Percentiles rank a stretch among this genome's conserved stretches.
Evolutionary conservation across 1,284 basidiomycete genomes (phyloP).

Genomic region (Trametes pubescens): DNA sequence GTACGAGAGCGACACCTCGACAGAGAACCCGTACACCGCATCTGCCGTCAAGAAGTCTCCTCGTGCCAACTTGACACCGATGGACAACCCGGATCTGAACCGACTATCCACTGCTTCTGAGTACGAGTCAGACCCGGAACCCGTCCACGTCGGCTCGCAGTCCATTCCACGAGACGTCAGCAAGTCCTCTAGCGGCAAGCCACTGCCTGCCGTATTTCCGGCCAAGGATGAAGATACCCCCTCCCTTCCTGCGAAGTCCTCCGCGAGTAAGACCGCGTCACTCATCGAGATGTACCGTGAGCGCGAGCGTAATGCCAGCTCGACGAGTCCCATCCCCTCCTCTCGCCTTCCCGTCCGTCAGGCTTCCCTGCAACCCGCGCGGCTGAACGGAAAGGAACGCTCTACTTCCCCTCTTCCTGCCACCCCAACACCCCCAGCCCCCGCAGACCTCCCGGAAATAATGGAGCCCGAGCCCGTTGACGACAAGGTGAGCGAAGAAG

Average conservation of each 20-base stretch:
- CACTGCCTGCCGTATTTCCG: slow-evolving; percentile 7
- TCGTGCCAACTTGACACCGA: slow-evolving; percentile 14
- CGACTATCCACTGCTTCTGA: slow-evolving; percentile 30
- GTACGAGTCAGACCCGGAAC: slow-evolving; percentile 31
- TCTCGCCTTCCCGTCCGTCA: slow-evolving; percentile 48
- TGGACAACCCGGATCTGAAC: slow-evolving; percentile 17
- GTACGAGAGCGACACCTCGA: slow-evolving; percentile 39
- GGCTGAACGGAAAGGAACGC: slow-evolving; percentile 19
- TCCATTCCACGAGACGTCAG: slow-evolving; percentile 26
- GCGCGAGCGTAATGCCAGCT: slow-evolving; percentile 53
- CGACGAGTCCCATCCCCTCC: slow-evolving; percentile 37
- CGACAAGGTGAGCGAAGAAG: slow-evolving; percentile 36
- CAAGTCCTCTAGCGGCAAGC: slow-evolving; percentile 18
- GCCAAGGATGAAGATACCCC: slow-evolving; percentile 16
- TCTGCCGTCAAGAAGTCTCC: slow-evolving; percentile 22
- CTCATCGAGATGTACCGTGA: slow-evolving; percentile 86
- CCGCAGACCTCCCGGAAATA: slow-evolving; percentile 35
- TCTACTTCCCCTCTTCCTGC: slow-evolving; percentile 25
- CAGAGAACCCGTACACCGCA: slow-evolving; percentile 27
- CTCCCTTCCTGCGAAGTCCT: slow-evolving; percentile 24
- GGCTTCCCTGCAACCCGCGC: slow-evolving; percentile 32
- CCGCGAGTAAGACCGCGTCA: slow-evolving; percentile 68
- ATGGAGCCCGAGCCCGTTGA: slow-evolving; percentile 35
- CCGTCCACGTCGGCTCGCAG: slow-evolving; percentile 22
- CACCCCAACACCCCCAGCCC: slow-evolving; percentile 30